Evolutionary conservation across 176 grass and related monocot species (phyloP), one percentile per base, ranked within the genome.

Genomic region (Luzula sylvatica): DNA sequence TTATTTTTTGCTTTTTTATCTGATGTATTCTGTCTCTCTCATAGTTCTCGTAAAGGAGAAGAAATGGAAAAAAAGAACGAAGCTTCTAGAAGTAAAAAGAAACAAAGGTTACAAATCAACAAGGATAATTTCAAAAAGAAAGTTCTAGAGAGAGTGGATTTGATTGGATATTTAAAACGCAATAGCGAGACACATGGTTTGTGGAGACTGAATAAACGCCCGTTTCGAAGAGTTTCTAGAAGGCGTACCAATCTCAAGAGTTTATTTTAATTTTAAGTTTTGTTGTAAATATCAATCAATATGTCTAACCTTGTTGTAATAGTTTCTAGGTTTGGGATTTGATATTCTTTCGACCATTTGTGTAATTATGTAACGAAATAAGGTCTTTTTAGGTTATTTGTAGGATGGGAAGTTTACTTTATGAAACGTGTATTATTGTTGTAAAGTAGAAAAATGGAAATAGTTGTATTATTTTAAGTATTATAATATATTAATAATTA

Each of bases 151-250:
- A 78, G 44, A 51, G 14, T 95, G 41, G 77, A 95, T 72, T 68
- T 95, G 52, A 14, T 82, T 26, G 73, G 83, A 16, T 63, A 80
- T 45, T 70, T 95, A 53, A 79, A 65, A 20, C 38, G 42, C 38
- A 29, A 68, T 46, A 70, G 59, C 46, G 62, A 78, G 30, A 45
- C 69, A 14, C 53, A 88, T 56, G 58, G 38, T 40, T 78, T 57
- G 24, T 82, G 83, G 89, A 59, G 46, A 26, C 76, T 72, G 57
- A 63, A 66, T 65, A 78, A 77, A 78, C 76, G 70, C 70, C 49
- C 72, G 54, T 60, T 67, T 8, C 75, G 81, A 20, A 70, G 89
- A 81, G 78, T 69, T 56, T 52, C 77, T 65, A 83, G 70, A 78
- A 78, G 83, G 46, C 80, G 76, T 7, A 72, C 67, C 42, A 64